These are phyloP conservation scores for Blastomyces gilchristii DNA, from an alignment of 2,329 filamentous ascomycete species.

Conservation along the genomic window DNA sequence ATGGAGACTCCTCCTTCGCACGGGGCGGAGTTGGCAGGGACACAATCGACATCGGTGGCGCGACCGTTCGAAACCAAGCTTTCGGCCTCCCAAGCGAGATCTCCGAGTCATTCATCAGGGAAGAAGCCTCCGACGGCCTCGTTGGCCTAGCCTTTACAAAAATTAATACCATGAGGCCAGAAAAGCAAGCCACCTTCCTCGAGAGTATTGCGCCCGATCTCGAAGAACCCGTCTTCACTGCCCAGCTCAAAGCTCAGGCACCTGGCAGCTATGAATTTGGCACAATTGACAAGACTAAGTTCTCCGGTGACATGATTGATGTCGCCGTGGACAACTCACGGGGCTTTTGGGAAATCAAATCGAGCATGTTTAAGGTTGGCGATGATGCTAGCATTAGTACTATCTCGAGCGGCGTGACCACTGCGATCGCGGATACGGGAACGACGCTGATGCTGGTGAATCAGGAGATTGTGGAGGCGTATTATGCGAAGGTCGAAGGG, in stretches of 20 bases:
- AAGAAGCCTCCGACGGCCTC: slow-evolving; percentile 50
- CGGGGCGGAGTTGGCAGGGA: slow-evolving; percentile 56
- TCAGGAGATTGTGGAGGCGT: slow-evolving; percentile 45
- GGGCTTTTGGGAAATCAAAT: slow-evolving; percentile 61
- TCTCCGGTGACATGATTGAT: slow-evolving; percentile 53
- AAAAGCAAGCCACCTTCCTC: slow-evolving; percentile 61
- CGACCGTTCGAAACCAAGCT: slow-evolving; percentile 51
- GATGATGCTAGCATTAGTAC: slow-evolving; percentile 18
- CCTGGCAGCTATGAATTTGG: slow-evolving; percentile 66
- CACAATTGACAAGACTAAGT: slow-evolving; percentile 53
- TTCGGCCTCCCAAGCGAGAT: slow-evolving; percentile 56
- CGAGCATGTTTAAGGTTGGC: slow-evolving; percentile 47
- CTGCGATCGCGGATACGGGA: slow-evolving; percentile 57
- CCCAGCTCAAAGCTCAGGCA: slow-evolving; percentile 51
- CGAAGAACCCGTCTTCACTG: slow-evolving; percentile 59
- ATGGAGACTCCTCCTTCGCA: slow-evolving; percentile 56
- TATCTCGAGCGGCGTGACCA: slow-evolving; percentile 16
- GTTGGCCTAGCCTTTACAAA: slow-evolving; percentile 51
- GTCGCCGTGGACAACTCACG: slow-evolving; percentile 49
- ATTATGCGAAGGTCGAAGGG: slow-evolving; percentile 48
- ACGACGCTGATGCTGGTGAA: slow-evolving; percentile 56
- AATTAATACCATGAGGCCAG: slow-evolving; percentile 53
- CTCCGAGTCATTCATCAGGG: slow-evolving; percentile 43
- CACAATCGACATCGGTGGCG: slow-evolving; percentile 51
- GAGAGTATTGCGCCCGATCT: slow-evolving; percentile 56